Evolutionary conservation across 2,329 filamentous ascomycete species (phyloP).

Genomic region (Alternaria triticina): DNA sequence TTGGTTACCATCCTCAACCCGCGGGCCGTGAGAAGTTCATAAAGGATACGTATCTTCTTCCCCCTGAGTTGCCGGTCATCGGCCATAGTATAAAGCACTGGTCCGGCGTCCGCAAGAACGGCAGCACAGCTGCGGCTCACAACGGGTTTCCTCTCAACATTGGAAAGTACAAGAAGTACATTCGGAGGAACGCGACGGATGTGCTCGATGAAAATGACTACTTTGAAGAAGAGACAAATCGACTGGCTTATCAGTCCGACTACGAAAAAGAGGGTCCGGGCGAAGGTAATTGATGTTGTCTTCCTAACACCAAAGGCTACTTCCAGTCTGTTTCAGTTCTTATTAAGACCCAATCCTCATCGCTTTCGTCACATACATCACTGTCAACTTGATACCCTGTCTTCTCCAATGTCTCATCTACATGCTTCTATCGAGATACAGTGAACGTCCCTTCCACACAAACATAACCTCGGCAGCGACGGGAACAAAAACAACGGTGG

Average conservation of each 20-base stretch:
- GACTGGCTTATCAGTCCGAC: not conserved
- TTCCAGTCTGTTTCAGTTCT: not conserved
- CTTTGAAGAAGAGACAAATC: not conserved
- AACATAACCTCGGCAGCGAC: slow-evolving; percentile 15
- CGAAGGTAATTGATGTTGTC: fast-evolving
- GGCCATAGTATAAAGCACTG: slow-evolving; percentile 22
- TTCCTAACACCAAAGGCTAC: too few species aligned
- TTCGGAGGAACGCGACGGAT: not conserved
- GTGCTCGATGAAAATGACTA: not conserved
- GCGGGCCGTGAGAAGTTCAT: not conserved
- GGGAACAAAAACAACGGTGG: slow-evolving; percentile 25
- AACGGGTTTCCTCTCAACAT: slow-evolving; percentile 21
- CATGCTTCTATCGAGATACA: not conserved
- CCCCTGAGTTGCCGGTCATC: slow-evolving; percentile 18
- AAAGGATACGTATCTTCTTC: slow-evolving; percentile 9
- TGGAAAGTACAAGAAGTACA: slow-evolving; percentile 10
- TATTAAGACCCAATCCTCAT: not conserved
- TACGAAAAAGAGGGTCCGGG: not conserved
- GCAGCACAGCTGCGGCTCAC: slow-evolving; percentile 10
- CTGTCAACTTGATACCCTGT: not conserved
- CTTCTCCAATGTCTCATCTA: not conserved
- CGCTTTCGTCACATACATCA: not conserved
- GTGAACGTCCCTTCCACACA: not conserved
- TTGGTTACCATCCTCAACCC: not conserved
- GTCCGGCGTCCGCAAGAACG: slow-evolving; percentile 16